A percentile compares a stretch with the other conserved stretches of the same genome.
Conservation (phyloP, 2,329 filamentous ascomycete species). For the Fusarium protoensiforme region DNA sequence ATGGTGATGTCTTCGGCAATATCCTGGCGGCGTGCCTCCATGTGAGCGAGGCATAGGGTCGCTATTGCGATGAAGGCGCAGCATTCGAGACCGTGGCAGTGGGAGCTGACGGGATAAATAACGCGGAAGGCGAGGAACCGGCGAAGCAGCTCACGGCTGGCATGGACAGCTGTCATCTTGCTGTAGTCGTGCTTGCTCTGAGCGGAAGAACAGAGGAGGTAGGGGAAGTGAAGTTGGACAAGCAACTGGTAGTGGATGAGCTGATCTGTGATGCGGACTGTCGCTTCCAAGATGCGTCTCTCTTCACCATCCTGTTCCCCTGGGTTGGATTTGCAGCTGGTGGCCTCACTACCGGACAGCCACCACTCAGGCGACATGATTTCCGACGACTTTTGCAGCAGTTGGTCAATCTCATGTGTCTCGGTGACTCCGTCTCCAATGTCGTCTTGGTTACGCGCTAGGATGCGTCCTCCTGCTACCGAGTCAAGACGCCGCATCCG, state of each 20-base stretch:
- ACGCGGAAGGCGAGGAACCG: neutral
- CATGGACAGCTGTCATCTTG: neutral
- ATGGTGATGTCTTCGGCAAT: accelerated
- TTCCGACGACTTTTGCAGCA: neutral
- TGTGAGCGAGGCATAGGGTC: neutral
- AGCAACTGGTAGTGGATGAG: neutral
- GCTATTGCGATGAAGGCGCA: neutral
- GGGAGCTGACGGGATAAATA: neutral
- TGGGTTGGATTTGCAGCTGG: neutral
- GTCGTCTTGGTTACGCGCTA: neutral
- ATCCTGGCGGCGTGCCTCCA: neutral
- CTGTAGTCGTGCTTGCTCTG: neutral
- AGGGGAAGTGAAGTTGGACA: neutral
- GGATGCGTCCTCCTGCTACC: neutral
- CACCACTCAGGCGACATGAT: neutral
- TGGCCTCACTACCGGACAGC: neutral
- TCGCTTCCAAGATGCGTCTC: neutral
- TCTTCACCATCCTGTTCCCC: neutral
- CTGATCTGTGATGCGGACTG: neutral
- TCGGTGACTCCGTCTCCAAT: neutral
- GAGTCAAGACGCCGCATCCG: neutral
- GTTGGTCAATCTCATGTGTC: neutral
- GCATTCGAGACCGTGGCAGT: neutral
- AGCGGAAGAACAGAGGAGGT: neutral
- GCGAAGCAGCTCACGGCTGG: neutral